Conservation (phyloP, 805 yeast genomes). For the Wickerhamomyces xylosicus region DNA sequence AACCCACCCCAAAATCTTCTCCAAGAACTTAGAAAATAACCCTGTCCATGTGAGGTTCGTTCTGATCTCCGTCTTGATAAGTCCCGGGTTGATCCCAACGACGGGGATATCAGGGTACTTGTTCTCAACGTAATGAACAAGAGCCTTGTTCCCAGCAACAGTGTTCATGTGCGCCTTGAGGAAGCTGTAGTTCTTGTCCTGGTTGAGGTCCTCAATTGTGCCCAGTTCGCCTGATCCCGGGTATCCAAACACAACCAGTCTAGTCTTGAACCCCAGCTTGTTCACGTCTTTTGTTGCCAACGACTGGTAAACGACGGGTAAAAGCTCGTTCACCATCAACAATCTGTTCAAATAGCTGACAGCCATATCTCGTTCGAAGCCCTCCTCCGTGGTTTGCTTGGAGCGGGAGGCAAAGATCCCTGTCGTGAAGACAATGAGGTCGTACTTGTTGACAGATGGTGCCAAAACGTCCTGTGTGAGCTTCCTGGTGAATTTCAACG, state of each 20-base stretch:
- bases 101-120: conserved; percentile 16
- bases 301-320: conserved; percentile 13
- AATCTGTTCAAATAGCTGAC: conserved; percentile 27
- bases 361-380: conserved; percentile 28
- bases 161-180: conserved; percentile 27
- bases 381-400: conserved; percentile 26
- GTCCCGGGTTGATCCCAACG: conserved; percentile 31
- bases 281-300: not conserved
- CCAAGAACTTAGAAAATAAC: conserved; percentile 18
- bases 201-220: conserved; percentile 24
- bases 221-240: conserved; percentile 28
- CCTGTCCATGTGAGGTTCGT: conserved; percentile 23
- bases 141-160: conserved; percentile 32
- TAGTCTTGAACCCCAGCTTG: conserved; percentile 13
- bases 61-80: conserved; percentile 26
- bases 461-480: too few relatives aligned
- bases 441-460: too few relatives aligned
- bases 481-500: conserved; percentile 1
- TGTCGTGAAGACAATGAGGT: conserved; percentile 26
- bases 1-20: conserved; percentile 22
- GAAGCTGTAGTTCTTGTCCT: conserved; percentile 21
- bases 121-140: conserved; percentile 18
- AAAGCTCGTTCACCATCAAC: conserved; percentile 20
- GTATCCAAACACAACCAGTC: conserved; percentile 29
- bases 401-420: conserved; percentile 27